Evolutionary conservation across 1,284 basidiomycete species (phyloP), one percentile per base, ranked within the genome.

Genomic region (Boletellus sp.): DNA sequence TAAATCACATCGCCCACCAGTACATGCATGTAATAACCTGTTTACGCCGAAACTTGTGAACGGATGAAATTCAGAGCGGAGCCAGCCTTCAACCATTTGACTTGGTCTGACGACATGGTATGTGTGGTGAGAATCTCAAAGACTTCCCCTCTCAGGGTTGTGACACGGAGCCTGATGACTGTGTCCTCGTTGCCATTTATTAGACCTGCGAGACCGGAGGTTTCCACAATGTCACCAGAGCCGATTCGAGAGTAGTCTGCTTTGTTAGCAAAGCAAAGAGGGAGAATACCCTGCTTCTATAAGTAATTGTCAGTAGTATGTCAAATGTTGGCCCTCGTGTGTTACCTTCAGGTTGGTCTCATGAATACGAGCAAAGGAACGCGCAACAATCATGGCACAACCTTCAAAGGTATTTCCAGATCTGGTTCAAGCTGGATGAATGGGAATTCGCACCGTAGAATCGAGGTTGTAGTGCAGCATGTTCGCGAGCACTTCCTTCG

Each of bases 331-430:
- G 14, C 30, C n/a, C 30, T 41, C 14, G 13, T 34, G 22, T 57
- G 73, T 34, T 54, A 87, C 90, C 76, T 96, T 96, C 51, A 97
- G 73, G 70, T 98, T 98, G 11, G 94, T 97, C 71, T 98, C 93
- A 70, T 99, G 96, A 52, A 99, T 99, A 54, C 96, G 89, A 53
- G 96, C 96, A 60, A 99, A 99, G 3, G 94, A 97, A 26, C 93
- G 79, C 0, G 91, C 89, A 45, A 94, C 68, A 58, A 94, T 92
- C 72, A 92, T 71, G 7, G 77, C 79, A 59, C 90, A 92, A 22
- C 91, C 90, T 87, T 49, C 3, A 32, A 30, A 26, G 11, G 16
- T 37, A 20, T 33, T 19, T 20, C 2, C 38, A n/a, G 52, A 34
- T 23, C 20, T n/a, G 30, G 38, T 5, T 34, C 36, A 36, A 22